Base-by-base conservation (phyloP, 2,329 filamentous ascomycete species). In the Corinectria fuckeliana region DNA sequence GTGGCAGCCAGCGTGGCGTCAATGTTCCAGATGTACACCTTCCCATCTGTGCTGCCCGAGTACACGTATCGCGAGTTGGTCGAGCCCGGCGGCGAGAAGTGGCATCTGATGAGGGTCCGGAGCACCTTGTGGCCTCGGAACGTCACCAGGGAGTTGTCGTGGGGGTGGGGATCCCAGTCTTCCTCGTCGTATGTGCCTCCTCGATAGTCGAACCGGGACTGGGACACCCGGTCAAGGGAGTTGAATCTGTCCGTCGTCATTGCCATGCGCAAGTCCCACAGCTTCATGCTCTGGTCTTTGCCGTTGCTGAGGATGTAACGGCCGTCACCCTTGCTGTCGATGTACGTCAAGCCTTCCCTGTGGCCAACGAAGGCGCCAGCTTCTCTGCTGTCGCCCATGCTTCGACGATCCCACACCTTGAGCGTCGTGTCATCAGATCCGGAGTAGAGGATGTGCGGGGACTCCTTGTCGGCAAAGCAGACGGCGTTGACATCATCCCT, bases 281-380 rank as follows among this genome's bases (percentile, higher is more conserved):
- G 83, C 77, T 98, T 98, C 87, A 96, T 96, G 39, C 89, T 94
- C 75, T 98, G 95, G 72, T 99, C 95, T 73, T 98, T 99, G 62
- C 88, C 92, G 70, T 99, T 99, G 66, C 90, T 93, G 23, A 99
- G 85, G 8, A 98, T 90, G 74, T 98, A 98, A 56, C 88, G 81
- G 4, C 88, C 88, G 71, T 90, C 88, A 50, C 86, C 86, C 70
- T 90, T 90, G 75, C 85, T 88, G 74, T 90, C 88, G 55, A 90
- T 83, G 69, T 90, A 90, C 0, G 88, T 90, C 49, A 90, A 70
- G 3, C 88, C 88, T 71, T 90, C 86, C 52, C 85, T 82, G 67
- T 90, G 88, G 3, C 88, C 88, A 21, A 89, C 81, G 62, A 90
- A 90, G 1, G 85, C 87, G 10, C 87, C 87, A 0, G 85, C 87